A percentile compares a stretch with the other conserved stretches of the same genome.
These are phyloP conservation scores for Coniophora puteana DNA, from an alignment of 1,284 basidiomycete genomes.

Conservation along the genomic window DNA sequence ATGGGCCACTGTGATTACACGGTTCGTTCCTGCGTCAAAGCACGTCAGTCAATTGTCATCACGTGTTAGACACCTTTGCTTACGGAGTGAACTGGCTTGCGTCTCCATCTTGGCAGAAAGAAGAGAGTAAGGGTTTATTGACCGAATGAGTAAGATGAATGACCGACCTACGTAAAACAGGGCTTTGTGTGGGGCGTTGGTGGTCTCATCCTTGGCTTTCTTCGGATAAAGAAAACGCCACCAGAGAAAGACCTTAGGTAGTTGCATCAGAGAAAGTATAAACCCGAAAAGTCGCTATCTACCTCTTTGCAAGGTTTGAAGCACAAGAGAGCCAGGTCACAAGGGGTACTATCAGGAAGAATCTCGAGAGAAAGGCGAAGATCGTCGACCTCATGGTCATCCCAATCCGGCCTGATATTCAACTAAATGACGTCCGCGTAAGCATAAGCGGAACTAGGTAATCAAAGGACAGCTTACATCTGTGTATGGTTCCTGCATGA, in stretches of 20 bases:
- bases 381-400: conserved; percentile 18
- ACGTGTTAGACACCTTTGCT: conserved; percentile 3
- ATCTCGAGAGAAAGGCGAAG: conserved; percentile 29
- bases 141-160: no score
- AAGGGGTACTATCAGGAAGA: conserved; percentile 30
- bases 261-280: neutral
- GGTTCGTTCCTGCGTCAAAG: conserved; percentile 25
- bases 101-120: conserved; percentile 30
- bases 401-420: conserved; percentile 15
- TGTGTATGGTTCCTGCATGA: conserved; percentile 25
- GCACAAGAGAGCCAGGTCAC: conserved; percentile 36
- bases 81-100: conserved; percentile 35
- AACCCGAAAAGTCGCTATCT: conserved; percentile 1
- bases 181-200: no score
- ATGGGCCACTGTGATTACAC: conserved; percentile 40
- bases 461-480: conserved; percentile 3
- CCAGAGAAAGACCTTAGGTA: conserved; percentile 10
- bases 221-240: no score
- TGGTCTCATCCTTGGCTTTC: no score
- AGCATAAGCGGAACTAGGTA: neutral
- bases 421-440: neutral
- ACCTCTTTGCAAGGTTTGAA: conserved; percentile 38
- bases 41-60: neutral
- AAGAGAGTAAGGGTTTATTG: no score
- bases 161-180: no score